These are phyloP conservation scores for Liriodendron chinense DNA, from an alignment of 164 flowering plant species.

Conservation along the genomic window DNA sequence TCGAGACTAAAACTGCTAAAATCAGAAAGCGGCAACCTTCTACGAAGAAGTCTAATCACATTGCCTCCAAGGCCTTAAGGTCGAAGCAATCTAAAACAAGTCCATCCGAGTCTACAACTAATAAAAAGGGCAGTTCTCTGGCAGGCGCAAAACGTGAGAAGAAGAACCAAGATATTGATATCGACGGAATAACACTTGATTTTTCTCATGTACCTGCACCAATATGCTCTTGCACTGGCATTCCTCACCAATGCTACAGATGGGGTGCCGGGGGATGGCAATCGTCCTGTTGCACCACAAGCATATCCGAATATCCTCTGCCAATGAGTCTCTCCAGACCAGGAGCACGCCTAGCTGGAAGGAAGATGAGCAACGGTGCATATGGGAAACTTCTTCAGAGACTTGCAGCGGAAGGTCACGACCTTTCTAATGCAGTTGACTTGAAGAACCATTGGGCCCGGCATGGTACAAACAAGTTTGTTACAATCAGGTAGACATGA, in stretches of 20 bases:
- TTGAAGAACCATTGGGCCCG: slow-evolving; percentile 59
- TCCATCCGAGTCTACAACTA: slow-evolving; percentile 23
- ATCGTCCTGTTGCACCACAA: slow-evolving; percentile 55
- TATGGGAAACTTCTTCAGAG: slow-evolving; percentile 43
- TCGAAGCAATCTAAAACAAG: slow-evolving; percentile 41
- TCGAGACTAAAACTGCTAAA: slow-evolving; percentile 22
- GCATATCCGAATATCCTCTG: slow-evolving; percentile 51
- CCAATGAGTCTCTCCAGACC: slow-evolving; percentile 53
- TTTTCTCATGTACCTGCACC: slow-evolving; percentile 43
- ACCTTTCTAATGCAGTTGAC: slow-evolving; percentile 44
- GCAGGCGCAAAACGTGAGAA: slow-evolving; percentile 37
- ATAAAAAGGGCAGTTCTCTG: slow-evolving; percentile 17
- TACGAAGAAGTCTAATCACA: slow-evolving; percentile 21
- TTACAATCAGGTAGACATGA: slow-evolving; percentile 39
- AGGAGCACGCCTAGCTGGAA: slow-evolving; percentile 49
- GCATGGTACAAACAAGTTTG: slow-evolving; percentile 61
- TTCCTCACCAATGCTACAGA: slow-evolving; percentile 41
- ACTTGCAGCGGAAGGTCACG: slow-evolving; percentile 45
- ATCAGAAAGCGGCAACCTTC: slow-evolving; percentile 27
- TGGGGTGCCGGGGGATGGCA: slow-evolving; percentile 69
- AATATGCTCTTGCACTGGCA: slow-evolving; percentile 47
- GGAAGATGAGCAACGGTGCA: slow-evolving; percentile 66
- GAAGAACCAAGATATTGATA: slow-evolving; percentile 22
- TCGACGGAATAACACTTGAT: slow-evolving; percentile 26
- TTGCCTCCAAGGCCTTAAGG: slow-evolving; percentile 25